Evolutionary conservation across 1,284 basidiomycete species (phyloP).

Genomic region (Ustilago shanxiensis): DNA sequence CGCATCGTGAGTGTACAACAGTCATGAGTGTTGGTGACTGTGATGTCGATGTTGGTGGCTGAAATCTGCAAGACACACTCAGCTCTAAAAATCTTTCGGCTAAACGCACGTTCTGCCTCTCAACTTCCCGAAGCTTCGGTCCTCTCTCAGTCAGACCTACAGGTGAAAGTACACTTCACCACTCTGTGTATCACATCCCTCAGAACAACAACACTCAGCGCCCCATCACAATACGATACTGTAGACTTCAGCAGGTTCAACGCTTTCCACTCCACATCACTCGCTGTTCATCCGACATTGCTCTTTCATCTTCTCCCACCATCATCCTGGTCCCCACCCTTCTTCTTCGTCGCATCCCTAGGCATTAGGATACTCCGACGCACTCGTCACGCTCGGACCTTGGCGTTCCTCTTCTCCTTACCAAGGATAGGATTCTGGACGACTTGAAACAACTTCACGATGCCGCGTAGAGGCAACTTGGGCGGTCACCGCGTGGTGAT

Average conservation of each 20-base stretch:
- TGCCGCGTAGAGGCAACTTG: conserved; percentile 52
- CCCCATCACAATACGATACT: too few relatives aligned
- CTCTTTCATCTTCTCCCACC: neutral
- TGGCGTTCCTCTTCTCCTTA: neutral
- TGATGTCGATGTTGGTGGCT: neutral
- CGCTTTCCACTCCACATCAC: too few relatives aligned
- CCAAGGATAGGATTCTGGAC: neutral
- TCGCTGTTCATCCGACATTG: too few relatives aligned
- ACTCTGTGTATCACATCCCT: too few relatives aligned
- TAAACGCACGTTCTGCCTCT: neutral
- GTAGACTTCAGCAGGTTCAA: neutral
- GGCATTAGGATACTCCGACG: neutral
- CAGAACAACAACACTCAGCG: neutral
- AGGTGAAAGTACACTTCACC: neutral
- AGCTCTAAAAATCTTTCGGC: neutral
- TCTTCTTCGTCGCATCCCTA: too few relatives aligned
- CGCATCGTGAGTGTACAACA: too few relatives aligned
- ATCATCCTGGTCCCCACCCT: neutral
- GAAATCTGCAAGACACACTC: neutral
- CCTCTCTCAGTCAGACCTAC: neutral
- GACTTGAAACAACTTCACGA: conserved; percentile 3
- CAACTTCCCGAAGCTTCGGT: neutral
- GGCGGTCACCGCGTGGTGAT: conserved; percentile 65
- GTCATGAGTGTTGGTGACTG: too few relatives aligned
- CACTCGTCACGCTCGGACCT: neutral